Base-by-base conservation (phyloP, 495 filamentous ascomycete species). In the Aspergillus diversus region DNA sequence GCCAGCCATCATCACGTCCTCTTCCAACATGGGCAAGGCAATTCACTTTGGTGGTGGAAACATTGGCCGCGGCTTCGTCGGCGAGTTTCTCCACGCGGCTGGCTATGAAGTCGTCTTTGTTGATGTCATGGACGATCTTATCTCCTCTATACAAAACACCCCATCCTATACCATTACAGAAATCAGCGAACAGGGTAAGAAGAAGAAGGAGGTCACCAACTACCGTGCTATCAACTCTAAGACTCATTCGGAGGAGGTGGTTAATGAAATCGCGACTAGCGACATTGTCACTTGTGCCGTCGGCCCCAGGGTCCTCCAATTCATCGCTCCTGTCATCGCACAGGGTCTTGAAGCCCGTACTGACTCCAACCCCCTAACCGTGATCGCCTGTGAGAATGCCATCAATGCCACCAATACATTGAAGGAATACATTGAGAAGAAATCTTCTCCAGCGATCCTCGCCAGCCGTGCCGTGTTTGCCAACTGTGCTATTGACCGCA, bases 301-400 rank as follows among this genome's bases (percentile, higher is more conserved):
- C 63, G 96, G 96, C 61, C 95, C 95, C 65, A 92, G 92, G 73
- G 87, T 99, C 76, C 90, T 99, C 73, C 92, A 92, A 77, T 97
- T 96, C 80, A 92, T 98, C 76, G 95, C 95, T 43, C 90, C 92
- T 7, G 88, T 91, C 67, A 95, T 99, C 69, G 92, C 92, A 73
- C 93, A 94, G 81, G 95, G 90, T 55, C 89, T 99, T 66, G 87
- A 91, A 66, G 80, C 83, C 54, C 90, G 96, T 43, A 84, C 85
- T 37, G 83, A 81, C n/a, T 74, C 83, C 46, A 84, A 83, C 56
- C 94, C 93, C 4, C 71, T 96, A 43, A 92, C 92, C 7, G 90
- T 99, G 71, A 95, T 99, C 75, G 95, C 95, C 48, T 99, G 95
- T 76, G 95, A 99, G 82, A 99, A 99, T 80, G 91, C 90, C 71